Percentiles rank a stretch among this genome's conserved stretches.
These are phyloP conservation scores for Cordyceps cateniannulata DNA, from an alignment of 2,329 filamentous ascomycete genomes.

Conservation along the genomic window DNA sequence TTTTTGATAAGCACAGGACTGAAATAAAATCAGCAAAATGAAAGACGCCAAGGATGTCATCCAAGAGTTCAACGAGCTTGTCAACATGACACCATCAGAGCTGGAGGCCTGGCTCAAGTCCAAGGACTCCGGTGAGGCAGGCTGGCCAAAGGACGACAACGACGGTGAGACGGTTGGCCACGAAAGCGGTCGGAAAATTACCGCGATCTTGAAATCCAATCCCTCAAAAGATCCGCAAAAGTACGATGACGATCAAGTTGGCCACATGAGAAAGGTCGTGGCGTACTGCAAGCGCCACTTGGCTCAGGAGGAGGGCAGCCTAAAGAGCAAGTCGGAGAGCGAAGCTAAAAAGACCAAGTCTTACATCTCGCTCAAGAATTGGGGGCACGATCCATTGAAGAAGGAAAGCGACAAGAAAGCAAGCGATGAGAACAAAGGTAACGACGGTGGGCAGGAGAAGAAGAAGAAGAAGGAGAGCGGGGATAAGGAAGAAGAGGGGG, in stretches of 20 bases:
- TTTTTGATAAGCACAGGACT: background rate
- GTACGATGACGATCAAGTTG: slow-evolving; percentile 49
- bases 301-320: slow-evolving; percentile 54
- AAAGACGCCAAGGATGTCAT: slow-evolving; percentile 26
- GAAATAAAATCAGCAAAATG: slow-evolving; percentile 11
- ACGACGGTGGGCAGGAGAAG: slow-evolving; percentile 1
- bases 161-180: slow-evolving; percentile 58
- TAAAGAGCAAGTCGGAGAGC: slow-evolving; percentile 42
- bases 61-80: slow-evolving; percentile 58
- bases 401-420: slow-evolving; percentile 17
- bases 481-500: slow-evolving; percentile 27
- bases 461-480: slow-evolving; percentile 14
- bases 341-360: slow-evolving; percentile 43
- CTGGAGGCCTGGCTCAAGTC: slow-evolving; percentile 56
- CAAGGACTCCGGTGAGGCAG: slow-evolving; percentile 50
- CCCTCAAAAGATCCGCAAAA: slow-evolving; percentile 48
- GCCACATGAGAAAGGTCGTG: slow-evolving; percentile 58
- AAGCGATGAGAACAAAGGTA: background rate
- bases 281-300: slow-evolving; percentile 61
- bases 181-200: slow-evolving; percentile 56
- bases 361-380: slow-evolving; percentile 57
- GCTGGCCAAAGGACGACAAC: slow-evolving; percentile 52
- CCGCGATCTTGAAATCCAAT: slow-evolving; percentile 56
- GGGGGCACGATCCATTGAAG: slow-evolving; percentile 50
- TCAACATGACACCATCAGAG: slow-evolving; percentile 59